phyloP scores from a whole-genome alignment of 768 basidiomycete genomes.

The Collybia mongolica region DNA sequence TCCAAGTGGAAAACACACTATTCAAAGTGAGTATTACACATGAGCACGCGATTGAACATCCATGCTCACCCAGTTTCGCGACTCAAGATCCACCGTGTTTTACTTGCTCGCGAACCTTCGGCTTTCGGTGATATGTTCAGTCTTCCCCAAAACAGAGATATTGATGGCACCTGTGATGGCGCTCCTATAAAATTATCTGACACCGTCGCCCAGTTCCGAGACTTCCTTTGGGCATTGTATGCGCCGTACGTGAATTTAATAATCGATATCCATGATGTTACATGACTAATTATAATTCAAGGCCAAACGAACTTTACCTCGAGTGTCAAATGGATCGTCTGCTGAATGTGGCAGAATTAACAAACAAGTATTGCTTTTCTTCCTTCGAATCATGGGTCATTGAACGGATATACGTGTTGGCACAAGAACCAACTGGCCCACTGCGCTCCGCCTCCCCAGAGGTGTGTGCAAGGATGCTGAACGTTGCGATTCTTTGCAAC shows the following conservation, averaged over 20 bases:
- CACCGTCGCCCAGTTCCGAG: slow-evolving; percentile 42
- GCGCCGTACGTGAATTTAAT: slow-evolving; percentile 33
- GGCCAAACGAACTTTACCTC: slow-evolving; percentile 37
- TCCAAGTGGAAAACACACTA: slow-evolving; percentile 57
- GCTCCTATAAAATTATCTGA: slow-evolving; percentile 39
- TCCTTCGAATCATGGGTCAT: slow-evolving; percentile 45
- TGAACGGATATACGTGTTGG: slow-evolving; percentile 35
- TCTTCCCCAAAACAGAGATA: slow-evolving; percentile 25
- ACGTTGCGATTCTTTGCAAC: slow-evolving; percentile 49
- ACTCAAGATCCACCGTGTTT: slow-evolving; percentile 42
- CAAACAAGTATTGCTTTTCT: slow-evolving; percentile 46
- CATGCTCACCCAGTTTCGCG: background rate
- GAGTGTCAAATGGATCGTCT: slow-evolving; percentile 36
- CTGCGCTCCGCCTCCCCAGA: slow-evolving; percentile 27
- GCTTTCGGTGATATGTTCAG: slow-evolving; percentile 41
- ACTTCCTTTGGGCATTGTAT: slow-evolving; percentile 49
- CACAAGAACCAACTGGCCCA: slow-evolving; percentile 26
- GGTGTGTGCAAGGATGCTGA: slow-evolving; percentile 45
- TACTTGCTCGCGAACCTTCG: slow-evolving; percentile 39
- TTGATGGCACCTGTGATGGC: slow-evolving; percentile 25
- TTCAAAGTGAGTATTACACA: slow-evolving; percentile 49
- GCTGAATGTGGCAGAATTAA: slow-evolving; percentile 44
- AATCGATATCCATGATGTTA: background rate
- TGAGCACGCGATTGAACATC: background rate
- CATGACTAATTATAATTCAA: slow-evolving; percentile 9